These are phyloP conservation scores for Xylariaceae sp. DNA, from an alignment of 2,329 filamentous ascomycete species.

Conservation along the genomic window DNA sequence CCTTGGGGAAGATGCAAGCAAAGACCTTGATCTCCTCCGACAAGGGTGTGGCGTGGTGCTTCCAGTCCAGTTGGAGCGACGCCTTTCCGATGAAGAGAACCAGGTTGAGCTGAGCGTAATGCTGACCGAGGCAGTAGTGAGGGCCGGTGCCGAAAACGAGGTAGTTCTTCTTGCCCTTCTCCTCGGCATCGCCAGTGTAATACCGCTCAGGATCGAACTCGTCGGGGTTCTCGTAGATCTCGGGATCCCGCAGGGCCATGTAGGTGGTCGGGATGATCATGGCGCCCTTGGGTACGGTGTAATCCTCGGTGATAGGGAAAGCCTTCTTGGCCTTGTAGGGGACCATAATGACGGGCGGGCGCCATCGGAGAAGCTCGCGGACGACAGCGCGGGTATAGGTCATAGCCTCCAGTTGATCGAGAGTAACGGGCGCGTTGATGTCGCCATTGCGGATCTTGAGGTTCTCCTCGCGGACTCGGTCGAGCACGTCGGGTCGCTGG, in stretches of 20 bases:
- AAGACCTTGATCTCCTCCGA: slow-evolving; percentile 98
- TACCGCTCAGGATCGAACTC: slow-evolving; percentile 86
- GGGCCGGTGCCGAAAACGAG: slow-evolving; percentile 93
- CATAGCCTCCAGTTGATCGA: slow-evolving; percentile 86
- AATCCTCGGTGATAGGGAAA: slow-evolving; percentile 81
- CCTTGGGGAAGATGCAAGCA: slow-evolving; percentile 95
- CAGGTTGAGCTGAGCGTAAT: slow-evolving; percentile 83
- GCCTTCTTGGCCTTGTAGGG: slow-evolving; percentile 92
- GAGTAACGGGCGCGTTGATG: slow-evolving; percentile 60
- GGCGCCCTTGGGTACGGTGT: slow-evolving; percentile 88
- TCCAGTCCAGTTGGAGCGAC: slow-evolving; percentile 80
- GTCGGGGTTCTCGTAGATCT: slow-evolving; percentile 87
- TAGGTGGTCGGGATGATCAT: slow-evolving; percentile 95
- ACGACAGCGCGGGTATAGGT: slow-evolving; percentile 88
- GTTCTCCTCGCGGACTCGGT: slow-evolving; percentile 90
- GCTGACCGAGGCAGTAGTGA: slow-evolving; percentile 94
- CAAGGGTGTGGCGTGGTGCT: slow-evolving; percentile 73
- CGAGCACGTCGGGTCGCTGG: slow-evolving; percentile 86
- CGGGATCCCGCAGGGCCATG: slow-evolving; percentile 83
- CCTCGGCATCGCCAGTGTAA: slow-evolving; percentile 83
- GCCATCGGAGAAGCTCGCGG: slow-evolving; percentile 85
- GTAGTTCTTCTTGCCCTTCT: slow-evolving; percentile 85
- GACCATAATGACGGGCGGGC: slow-evolving; percentile 94
- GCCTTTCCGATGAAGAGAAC: slow-evolving; percentile 89
- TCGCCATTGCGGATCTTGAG: slow-evolving; percentile 70